phyloP scores from a whole-genome alignment of 2,329 filamentous ascomycete genomes.

The Aspergillus sclerotialis region DNA sequence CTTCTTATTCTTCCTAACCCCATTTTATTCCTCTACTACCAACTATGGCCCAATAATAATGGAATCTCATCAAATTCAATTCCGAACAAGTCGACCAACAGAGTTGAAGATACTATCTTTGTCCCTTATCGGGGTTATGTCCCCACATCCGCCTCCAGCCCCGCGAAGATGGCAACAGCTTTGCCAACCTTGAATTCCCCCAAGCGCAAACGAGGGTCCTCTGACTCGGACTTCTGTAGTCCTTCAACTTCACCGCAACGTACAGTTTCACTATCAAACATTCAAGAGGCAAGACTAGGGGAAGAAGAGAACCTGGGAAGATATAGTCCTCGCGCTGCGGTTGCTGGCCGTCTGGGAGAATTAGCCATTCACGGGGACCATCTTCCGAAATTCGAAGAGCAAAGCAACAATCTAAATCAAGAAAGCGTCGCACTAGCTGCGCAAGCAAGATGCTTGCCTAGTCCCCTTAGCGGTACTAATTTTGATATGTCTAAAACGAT shows the following conservation, averaged over 20 bases:
- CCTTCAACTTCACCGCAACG: constrained; percentile 27
- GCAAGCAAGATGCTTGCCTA: constrained; percentile 9
- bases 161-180: constrained; percentile 25
- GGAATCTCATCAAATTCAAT: constrained; percentile 2
- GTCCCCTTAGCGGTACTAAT: constrained; percentile 4
- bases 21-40: neutral
- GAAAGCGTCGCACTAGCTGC: constrained; percentile 4
- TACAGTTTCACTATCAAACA: constrained; percentile 21
- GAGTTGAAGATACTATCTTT: neutral
- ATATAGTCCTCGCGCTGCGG: constrained; percentile 32
- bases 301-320: constrained; percentile 26
- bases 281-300: constrained; percentile 22
- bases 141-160: constrained; percentile 16
- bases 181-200: constrained; percentile 21
- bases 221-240: constrained; percentile 23
- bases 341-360: constrained; percentile 33
- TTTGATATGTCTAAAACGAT: constrained; percentile 16
- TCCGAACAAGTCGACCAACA: neutral
- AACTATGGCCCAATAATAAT: constrained; percentile 4
- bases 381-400: constrained; percentile 10
- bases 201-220: constrained; percentile 29
- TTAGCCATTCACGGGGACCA: constrained; percentile 32
- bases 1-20: constrained; percentile 2
- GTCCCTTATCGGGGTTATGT: constrained; percentile 11
- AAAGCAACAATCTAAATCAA: constrained; percentile 9